Base-by-base conservation (phyloP, 257 asterid genomes). In the Penstemon davidsonii region DNA sequence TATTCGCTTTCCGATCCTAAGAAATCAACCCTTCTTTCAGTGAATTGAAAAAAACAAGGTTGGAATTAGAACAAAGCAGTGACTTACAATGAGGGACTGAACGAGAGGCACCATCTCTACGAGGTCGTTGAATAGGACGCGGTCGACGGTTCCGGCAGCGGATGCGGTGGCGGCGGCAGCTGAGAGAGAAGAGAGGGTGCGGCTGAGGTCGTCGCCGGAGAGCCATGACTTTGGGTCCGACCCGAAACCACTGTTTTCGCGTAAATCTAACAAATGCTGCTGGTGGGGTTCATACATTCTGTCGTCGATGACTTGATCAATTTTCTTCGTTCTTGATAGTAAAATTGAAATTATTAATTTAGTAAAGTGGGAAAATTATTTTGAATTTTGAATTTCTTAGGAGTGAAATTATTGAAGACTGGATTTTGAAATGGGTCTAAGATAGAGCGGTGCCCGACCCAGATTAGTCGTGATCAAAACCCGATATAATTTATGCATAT, bases 81-180 rank as follows among this genome's bases (percentile, higher is more conserved):
- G 8, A 55, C 55, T 83, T 67, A 93, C 99, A 75, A 93, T 93
- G 74, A 90, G 96, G 3, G 96, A 80, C 82, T 88, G 95, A 61
- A 93, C 95, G 41, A 93, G 97, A 4, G 99, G 99, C 60, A 93
- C 85, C 62, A 93, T 88, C 91, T 90, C 86, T 5, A 87, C 95
- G 0, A 93, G 90, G 66, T 93, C 79, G 62, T 80, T 82, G 51
- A 76, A 86, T 39, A 93, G 88, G 43, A 72, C 84, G 0, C 87
- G 96, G 84, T 93, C 97, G 50, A 87, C 86, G 68, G 72, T 84
- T 7, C 87, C 90, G 76, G 89, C 71, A 62, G 91, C 84, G 4
- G 91, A 71, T 52, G 90, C 84, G 11, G 81, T 73, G 41, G 95
- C 81, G 55, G 84, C 82, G 6, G 82, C 85, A 62, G 82, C 81